Evolutionary conservation across 306 rosid genomes (phyloP), one percentile per base, ranked within the genome.

Genomic region (Pyrus communis): DNA sequence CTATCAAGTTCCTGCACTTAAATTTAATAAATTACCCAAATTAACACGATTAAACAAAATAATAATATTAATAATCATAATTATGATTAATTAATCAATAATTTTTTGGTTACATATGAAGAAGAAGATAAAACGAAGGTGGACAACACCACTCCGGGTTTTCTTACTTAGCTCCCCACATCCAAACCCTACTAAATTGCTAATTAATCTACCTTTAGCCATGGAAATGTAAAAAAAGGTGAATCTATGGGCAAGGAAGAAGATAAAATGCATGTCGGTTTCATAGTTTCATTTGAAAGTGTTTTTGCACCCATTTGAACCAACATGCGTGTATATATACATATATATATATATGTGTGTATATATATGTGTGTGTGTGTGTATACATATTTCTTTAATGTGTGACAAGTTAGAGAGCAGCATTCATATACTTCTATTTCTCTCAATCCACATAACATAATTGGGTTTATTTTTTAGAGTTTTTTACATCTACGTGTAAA

Each of bases 141-240:
- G 90, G 88, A 75, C 71, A 87, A 86, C 93, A 84, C 82, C 93
- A 84, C 87, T 91, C 96, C 93, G 90, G 89, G 73, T 84, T 88
- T 90, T 86, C 73, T 61, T 91, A 84, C 84, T 17, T 49, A 14
- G 55, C 21, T 49, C 55, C 55, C 55, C 21, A 49, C 21, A 49
- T 49, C 55, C 21, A 17, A 49, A 49, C 55, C 55, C 55, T 49
- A 49, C 21, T 49, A 5, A 35, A 35, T 35, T 35, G 40, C 40
- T 35, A 35, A 49, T 49, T 35, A 35, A 49, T 49, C 55, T 49
- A 49, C 55, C 55, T 17, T 49, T 49, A 49, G 18, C 23, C 58
- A 8, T 45, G 31, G 78, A 45, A 35, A 74, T 15, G 55, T 19
- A 5, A 49, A 49, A 49, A 40, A 40, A 46, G 72, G 72, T 58